A percentile compares a stretch with the other conserved stretches of the same genome.
phyloP scores from a whole-genome alignment of 1,284 basidiomycete species.

The Mycosarcoma mackinlayi region DNA sequence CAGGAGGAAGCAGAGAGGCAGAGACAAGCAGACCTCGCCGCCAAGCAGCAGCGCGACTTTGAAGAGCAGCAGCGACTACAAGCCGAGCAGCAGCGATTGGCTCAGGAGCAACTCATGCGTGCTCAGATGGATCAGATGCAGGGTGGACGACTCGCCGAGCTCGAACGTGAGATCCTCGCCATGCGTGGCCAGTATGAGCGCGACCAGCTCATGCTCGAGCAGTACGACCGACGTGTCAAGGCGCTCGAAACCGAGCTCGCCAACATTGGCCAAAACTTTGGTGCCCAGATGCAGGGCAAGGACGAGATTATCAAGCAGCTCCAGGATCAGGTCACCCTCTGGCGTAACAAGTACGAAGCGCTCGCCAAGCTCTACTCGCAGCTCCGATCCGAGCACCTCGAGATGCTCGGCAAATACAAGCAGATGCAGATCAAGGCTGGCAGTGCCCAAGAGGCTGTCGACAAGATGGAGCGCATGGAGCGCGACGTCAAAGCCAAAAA shows the following conservation, averaged over 20 bases:
- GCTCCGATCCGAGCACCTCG: slow-evolving; percentile 94
- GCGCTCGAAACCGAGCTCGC: slow-evolving; percentile 91
- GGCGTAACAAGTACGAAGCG: slow-evolving; percentile 99
- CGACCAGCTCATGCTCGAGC: slow-evolving; percentile 96
- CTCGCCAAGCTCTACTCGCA: slow-evolving; percentile 98
- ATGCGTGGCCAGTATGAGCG: slow-evolving; percentile 98
- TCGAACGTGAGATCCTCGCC: slow-evolving; percentile 88
- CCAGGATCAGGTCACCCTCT: slow-evolving; percentile 94
- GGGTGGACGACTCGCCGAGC: slow-evolving; percentile 75
- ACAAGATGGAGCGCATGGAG: slow-evolving; percentile 99
- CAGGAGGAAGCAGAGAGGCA: slow-evolving; percentile 86
- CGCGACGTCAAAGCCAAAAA: slow-evolving; percentile 98
- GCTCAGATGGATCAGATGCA: slow-evolving; percentile 78
- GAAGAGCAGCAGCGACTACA: slow-evolving; percentile 89
- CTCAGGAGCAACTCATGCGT: slow-evolving; percentile 84
- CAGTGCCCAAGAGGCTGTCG: slow-evolving; percentile 98
- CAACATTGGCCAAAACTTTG: slow-evolving; percentile 82
- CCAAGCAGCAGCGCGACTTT: slow-evolving; percentile 86
- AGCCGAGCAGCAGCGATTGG: slow-evolving; percentile 85
- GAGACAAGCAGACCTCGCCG: slow-evolving; percentile 80
- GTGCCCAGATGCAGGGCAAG: slow-evolving; percentile 88
- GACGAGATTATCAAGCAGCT: slow-evolving; percentile 95
- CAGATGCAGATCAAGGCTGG: slow-evolving; percentile 97
- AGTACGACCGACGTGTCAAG: slow-evolving; percentile 97
- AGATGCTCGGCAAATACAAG: slow-evolving; percentile 97